A percentile compares a stretch with the other conserved stretches of the same genome.
Evolutionary conservation across 495 filamentous ascomycete genomes (phyloP).

Genomic region (Daldinia concentrica): DNA sequence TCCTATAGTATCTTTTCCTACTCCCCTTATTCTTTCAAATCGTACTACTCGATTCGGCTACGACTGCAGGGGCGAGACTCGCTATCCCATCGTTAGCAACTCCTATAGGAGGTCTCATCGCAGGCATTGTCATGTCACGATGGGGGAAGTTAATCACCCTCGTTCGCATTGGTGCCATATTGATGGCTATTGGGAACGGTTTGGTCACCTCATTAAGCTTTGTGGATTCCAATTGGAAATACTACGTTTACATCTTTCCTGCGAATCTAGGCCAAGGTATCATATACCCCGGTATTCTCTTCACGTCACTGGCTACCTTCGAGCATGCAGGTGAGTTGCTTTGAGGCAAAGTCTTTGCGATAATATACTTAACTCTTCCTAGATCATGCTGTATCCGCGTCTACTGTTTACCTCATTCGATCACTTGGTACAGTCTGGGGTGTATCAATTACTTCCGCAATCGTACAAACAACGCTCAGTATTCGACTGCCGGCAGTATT

Average conservation of each 20-base stretch:
- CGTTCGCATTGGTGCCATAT: conserved; percentile 62
- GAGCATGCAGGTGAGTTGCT: conserved; percentile 63
- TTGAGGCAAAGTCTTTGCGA: background rate
- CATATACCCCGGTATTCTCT: conserved; percentile 69
- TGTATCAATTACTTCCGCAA: conserved; percentile 68
- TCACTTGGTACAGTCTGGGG: conserved; percentile 72
- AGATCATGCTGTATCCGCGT: conserved; percentile 73
- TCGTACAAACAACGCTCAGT: conserved; percentile 70
- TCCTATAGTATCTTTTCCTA: conserved; percentile 69
- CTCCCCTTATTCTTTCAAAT: conserved; percentile 73
- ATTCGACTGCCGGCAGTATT: conserved; percentile 65
- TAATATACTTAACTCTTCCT: background rate
- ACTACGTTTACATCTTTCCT: conserved; percentile 69
- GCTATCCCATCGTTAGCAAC: conserved; percentile 70
- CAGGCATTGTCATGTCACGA: conserved; percentile 70
- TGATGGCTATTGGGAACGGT: conserved; percentile 69
- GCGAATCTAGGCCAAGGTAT: conserved; percentile 72
- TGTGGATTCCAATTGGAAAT: conserved; percentile 69
- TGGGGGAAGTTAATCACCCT: conserved; percentile 67
- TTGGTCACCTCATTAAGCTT: conserved; percentile 65
- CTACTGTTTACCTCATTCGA: conserved; percentile 70
- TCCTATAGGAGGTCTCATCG: conserved; percentile 67
- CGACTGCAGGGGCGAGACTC: conserved; percentile 66
- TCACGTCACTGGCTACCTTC: conserved; percentile 70
- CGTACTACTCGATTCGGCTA: conserved; percentile 67